Evolutionary conservation across 1,284 basidiomycete species (phyloP), one percentile per base, ranked within the genome.

Genomic region (Ceratobasidium sp.): DNA sequence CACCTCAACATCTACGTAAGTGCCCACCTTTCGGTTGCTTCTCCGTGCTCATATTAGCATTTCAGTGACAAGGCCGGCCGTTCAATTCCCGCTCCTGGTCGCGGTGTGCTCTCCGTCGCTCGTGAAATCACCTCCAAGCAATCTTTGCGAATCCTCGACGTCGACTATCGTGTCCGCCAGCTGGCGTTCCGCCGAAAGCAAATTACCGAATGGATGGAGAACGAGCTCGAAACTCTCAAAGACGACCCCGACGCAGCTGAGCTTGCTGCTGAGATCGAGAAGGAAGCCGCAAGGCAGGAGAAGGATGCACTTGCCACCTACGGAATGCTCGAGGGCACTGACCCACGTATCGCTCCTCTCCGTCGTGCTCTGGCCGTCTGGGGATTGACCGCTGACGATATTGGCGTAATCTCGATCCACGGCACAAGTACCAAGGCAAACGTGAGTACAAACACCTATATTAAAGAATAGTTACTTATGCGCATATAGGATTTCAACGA

Each of bases 361-460:
- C 92, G 95, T 74, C 90, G 94, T 62, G 95, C 95, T 8, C 85
- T 99, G 57, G 96, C 97, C 69, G 90, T 98, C 57, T 99, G 95
- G 94, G 95, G 95, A 73, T 82, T 99, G 69, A 90, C 87, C 23
- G 89, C 91, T 39, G 95, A 99, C 77, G 93, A 97, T 72, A 88
- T 99, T 73, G 93, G 91, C 72, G 87, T 90, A 50, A 82, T 94
- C 56, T 92, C 92, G 25, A 93, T 95, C 72, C 94, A 95, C 75
- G 94, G 94, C 50, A 99, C 96, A 5, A 96, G 95, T 75, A 99
- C 97, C 42, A 90, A 88, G 75, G 96, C 96, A 41, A 99, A 99
- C 79, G 85, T 86, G 74, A 69, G 83, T 79, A 50, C 0, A 14
- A 3, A 42, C 21, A 29, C 64, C 21, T 44, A 46, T 25, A 27